Evolutionary conservation across 1,284 basidiomycete species (phyloP).

Genomic region (Ceraceosorus guamensis): DNA sequence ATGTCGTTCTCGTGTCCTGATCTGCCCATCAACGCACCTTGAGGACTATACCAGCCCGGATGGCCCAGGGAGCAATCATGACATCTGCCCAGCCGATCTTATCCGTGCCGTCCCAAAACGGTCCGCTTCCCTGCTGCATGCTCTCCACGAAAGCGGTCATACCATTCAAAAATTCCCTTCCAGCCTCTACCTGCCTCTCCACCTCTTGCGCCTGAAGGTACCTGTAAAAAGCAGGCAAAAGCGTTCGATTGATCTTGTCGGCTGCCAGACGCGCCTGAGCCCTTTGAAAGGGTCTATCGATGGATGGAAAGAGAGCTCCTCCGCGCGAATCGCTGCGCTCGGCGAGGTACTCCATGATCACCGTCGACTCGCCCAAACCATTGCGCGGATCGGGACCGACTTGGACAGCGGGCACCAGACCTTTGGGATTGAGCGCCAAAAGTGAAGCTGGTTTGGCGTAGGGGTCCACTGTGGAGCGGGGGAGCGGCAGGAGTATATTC

Average conservation of each 20-base stretch:
- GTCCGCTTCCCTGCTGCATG: constrained; percentile 37
- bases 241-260: constrained; percentile 60
- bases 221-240: constrained; percentile 70
- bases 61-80: constrained; percentile 69
- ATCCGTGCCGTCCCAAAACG: constrained; percentile 57
- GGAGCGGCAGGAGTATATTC: constrained; percentile 11
- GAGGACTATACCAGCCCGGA: constrained; percentile 61
- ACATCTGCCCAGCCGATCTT: constrained; percentile 64
- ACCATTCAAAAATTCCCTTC: constrained; percentile 58
- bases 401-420: constrained; percentile 65
- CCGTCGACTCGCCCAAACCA: constrained; percentile 25
- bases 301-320: constrained; percentile 54
- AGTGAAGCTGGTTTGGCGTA: constrained; percentile 71
- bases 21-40: background rate
- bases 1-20: no score
- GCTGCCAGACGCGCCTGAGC: constrained; percentile 63
- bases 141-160: constrained; percentile 56
- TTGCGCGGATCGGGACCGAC: constrained; percentile 48
- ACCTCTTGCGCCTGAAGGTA: constrained; percentile 67
- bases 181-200: constrained; percentile 56
- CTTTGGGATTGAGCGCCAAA: constrained; percentile 70
- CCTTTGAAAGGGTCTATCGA: constrained; percentile 61
- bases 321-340: constrained; percentile 55
- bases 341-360: constrained; percentile 61
- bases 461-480: constrained; percentile 61